Percentiles rank a stretch among this genome's conserved stretches.
These are phyloP conservation scores for Penicillium sclerotigenum DNA, from an alignment of 2,329 filamentous ascomycete species.

Conservation along the genomic window DNA sequence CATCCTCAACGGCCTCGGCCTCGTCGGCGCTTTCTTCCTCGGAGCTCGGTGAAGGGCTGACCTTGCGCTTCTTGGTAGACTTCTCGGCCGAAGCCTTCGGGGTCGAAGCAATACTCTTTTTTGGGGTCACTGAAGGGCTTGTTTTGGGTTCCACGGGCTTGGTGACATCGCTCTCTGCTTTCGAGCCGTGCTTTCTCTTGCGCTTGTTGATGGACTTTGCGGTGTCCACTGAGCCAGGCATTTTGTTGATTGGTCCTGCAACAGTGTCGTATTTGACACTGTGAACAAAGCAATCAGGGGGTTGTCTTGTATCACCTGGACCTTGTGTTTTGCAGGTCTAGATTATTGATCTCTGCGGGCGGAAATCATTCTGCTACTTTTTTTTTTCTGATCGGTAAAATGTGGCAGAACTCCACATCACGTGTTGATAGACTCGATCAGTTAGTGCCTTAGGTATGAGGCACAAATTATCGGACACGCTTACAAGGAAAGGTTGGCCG, in stretches of 20 bases:
- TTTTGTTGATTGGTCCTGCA: conserved; percentile 21
- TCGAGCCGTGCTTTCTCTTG: conserved; percentile 44
- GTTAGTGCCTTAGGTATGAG: conserved; percentile 11
- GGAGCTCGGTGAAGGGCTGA: conserved; percentile 36
- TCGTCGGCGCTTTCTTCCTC: conserved; percentile 32
- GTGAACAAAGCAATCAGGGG: conserved; percentile 7
- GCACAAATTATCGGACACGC: neutral
- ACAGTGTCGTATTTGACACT: conserved; percentile 4
- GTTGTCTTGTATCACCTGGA: conserved; percentile 8
- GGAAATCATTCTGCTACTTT: conserved; percentile 26
- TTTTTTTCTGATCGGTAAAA: conserved; percentile 27
- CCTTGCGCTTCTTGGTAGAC: conserved; percentile 40
- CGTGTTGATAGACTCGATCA: conserved; percentile 28
- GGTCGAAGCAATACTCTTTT: conserved; percentile 20
- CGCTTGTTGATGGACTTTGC: conserved; percentile 44
- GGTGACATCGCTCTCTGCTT: conserved; percentile 26
- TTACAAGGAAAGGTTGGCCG: neutral
- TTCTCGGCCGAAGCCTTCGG: conserved; percentile 26
- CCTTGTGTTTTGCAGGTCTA: conserved; percentile 27
- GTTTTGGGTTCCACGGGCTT: conserved; percentile 26
- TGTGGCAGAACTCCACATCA: conserved; percentile 31
- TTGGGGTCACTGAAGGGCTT: conserved; percentile 18
- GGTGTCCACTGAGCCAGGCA: conserved; percentile 38
- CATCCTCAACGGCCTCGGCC: conserved; percentile 17
- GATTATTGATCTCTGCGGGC: conserved; percentile 19